These are phyloP conservation scores for Ogataea kodamae DNA, from an alignment of 805 yeast species.

Conservation along the genomic window DNA sequence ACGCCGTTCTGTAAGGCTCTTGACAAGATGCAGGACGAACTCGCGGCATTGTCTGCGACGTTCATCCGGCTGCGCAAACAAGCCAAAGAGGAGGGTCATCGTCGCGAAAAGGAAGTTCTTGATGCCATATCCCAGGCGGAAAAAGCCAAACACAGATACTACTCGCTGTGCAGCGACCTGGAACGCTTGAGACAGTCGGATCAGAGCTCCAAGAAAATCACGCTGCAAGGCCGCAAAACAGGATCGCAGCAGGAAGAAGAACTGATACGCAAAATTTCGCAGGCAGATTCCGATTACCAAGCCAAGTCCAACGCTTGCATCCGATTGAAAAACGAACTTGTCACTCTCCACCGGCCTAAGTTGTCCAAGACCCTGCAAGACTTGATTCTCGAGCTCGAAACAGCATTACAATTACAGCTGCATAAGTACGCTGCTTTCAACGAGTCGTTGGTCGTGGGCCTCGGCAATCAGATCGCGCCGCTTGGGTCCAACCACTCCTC, in stretches of 20 bases:
- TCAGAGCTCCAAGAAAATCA: conserved; percentile 78
- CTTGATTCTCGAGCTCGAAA: conserved; percentile 79
- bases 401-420: conserved; percentile 83
- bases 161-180: conserved; percentile 77
- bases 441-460: conserved; percentile 77
- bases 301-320: conserved; percentile 71
- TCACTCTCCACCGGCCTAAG: conserved; percentile 73
- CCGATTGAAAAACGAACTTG: conserved; percentile 67
- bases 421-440: conserved; percentile 86
- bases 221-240: conserved; percentile 74
- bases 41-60: conserved; percentile 64
- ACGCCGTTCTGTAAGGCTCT: conserved; percentile 74
- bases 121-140: conserved; percentile 84
- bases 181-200: conserved; percentile 75
- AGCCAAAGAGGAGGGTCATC: conserved; percentile 75
- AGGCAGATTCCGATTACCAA: conserved; percentile 84
- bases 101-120: conserved; percentile 77
- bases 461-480: conserved; percentile 82
- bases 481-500: conserved; percentile 48
- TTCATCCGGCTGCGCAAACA: conserved; percentile 70
- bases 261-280: conserved; percentile 69
- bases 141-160: conserved; percentile 78
- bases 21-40: conserved; percentile 81
- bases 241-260: conserved; percentile 91
- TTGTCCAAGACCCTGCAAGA: conserved; percentile 68